Percentiles rank a stretch among this genome's conserved stretches.
Conservation (phyloP, 768 basidiomycete species). For the Collybia sp. region DNA sequence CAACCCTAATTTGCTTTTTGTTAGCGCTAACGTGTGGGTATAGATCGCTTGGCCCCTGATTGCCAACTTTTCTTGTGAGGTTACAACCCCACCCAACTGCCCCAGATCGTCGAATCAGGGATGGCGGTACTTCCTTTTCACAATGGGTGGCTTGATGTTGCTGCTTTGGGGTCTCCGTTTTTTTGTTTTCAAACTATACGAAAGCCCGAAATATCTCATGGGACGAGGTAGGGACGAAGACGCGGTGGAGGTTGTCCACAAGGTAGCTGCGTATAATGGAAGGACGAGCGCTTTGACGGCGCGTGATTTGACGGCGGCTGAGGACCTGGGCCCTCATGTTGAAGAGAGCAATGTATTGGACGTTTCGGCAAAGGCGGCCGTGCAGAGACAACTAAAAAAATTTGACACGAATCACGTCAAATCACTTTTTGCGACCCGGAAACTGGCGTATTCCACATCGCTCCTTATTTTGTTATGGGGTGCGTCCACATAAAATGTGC, state of each 20-base stretch:
- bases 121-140: constrained; percentile 74
- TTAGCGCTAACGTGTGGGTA: not conserved
- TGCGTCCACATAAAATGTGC: constrained; percentile 10
- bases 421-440: constrained; percentile 57
- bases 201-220: constrained; percentile 72
- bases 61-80: constrained; percentile 59
- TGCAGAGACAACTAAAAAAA: constrained; percentile 32
- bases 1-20: too few relatives aligned
- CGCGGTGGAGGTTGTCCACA: constrained; percentile 59
- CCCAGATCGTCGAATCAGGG: constrained; percentile 54
- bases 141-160: constrained; percentile 69
- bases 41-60: constrained; percentile 73
- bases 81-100: constrained; percentile 25
- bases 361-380: constrained; percentile 13
- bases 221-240: constrained; percentile 57
- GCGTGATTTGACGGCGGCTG: constrained; percentile 38
- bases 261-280: constrained; percentile 58
- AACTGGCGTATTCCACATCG: constrained; percentile 62
- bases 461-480: constrained; percentile 54
- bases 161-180: constrained; percentile 58
- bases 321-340: not conserved
- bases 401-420: constrained; percentile 40
- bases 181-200: constrained; percentile 61
- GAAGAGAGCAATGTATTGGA: constrained; percentile 4
- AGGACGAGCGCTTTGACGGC: constrained; percentile 42